A percentile compares a stretch with the other conserved stretches of the same genome.
Evolutionary conservation across 1,284 basidiomycete genomes (phyloP).

Genomic region (Ustilago loliicola): DNA sequence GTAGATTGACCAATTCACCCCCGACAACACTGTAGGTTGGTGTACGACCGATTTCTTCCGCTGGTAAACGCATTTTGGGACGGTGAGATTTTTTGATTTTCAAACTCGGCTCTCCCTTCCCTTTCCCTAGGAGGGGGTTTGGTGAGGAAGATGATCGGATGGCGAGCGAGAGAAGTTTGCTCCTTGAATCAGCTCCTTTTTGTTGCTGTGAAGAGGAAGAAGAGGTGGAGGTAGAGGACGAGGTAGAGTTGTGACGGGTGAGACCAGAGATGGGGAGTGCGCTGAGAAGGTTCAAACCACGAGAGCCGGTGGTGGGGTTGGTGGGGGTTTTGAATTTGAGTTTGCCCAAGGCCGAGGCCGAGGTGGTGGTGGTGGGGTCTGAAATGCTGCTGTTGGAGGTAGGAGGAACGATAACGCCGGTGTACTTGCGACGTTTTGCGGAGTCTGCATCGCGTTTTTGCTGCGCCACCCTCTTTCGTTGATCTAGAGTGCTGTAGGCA

Average conservation of each 20-base stretch:
- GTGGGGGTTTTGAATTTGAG: slow-evolving; percentile 20
- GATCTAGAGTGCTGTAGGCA: slow-evolving; percentile 39
- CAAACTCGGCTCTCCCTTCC: slow-evolving; percentile 15
- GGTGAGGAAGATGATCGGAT: neutral
- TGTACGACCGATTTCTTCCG: slow-evolving; percentile 3
- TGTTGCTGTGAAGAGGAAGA: neutral
- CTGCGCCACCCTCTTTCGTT: slow-evolving; percentile 34
- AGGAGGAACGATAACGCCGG: slow-evolving; percentile 16
- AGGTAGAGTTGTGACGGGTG: slow-evolving; percentile 7
- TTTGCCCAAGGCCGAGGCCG: slow-evolving; percentile 3
- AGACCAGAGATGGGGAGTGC: slow-evolving; percentile 20
- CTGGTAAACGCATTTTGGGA: slow-evolving; percentile 34
- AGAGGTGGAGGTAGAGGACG: no score
- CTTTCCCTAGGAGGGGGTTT: no score
- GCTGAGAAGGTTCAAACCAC: neutral
- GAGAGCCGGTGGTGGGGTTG: neutral
- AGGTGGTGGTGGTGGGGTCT: neutral
- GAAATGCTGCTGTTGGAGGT: neutral
- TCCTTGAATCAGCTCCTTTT: slow-evolving; percentile 19
- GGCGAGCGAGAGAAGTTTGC: slow-evolving; percentile 33
- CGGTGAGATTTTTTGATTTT: slow-evolving; percentile 33
- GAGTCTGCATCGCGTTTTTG: slow-evolving; percentile 1
- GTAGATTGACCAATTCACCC: slow-evolving; percentile 36
- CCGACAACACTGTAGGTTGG: slow-evolving; percentile 27
- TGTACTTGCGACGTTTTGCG: slow-evolving; percentile 36